Base-by-base conservation (phyloP, 768 basidiomycete species). In the Pulveroboletus sp. region DNA sequence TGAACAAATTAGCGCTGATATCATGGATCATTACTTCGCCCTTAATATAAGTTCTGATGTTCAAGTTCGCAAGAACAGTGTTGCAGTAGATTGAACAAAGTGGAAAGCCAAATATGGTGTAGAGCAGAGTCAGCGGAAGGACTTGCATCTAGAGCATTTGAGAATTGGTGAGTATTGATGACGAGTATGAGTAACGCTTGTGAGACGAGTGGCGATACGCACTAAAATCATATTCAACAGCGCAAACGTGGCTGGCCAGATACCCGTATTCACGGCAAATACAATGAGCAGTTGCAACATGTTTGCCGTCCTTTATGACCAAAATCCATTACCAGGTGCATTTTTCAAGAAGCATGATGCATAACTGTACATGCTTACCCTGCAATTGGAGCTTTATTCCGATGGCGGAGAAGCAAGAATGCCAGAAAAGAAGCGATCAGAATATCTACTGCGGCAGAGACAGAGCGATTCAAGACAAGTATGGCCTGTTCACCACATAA, bases 211-310 rank as follows among this genome's bases (percentile, higher is more conserved):
- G 21, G 6, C 8, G 14, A 9, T 6, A 51, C 58, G 18, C 21
- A 59, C 57, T 18, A 57, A 17, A 24, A 51, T 43, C 9, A 33
- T 4, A 2, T 31, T 5, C 15, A 54, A 6, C 64, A 82, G 79
- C 9, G 73, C 67, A 5, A 60, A 66, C 0, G 76, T 74, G 49
- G 82, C 80, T 10, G 79, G 71, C 13, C 75, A 76, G 15, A 82
- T 71, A 1, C 78, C 71, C 0, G 41, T 50, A 2, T 59, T 59
- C 14, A 62, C 38, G 0, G 51, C 41, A 13, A 61, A 59, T 6
- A 59, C 26, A 3, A 28, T 35, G 4, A 62, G 40, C 24, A 49
- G 49, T 30, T 51, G 51, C 11, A 61, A 32, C 15, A 45, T 24
- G 38, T 45, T 31, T 6, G 24, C 17, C 5, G 49, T 58, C 2